Base-by-base conservation (phyloP, 345 rosid genomes). In the Eucalyptus tenuipes region DNA sequence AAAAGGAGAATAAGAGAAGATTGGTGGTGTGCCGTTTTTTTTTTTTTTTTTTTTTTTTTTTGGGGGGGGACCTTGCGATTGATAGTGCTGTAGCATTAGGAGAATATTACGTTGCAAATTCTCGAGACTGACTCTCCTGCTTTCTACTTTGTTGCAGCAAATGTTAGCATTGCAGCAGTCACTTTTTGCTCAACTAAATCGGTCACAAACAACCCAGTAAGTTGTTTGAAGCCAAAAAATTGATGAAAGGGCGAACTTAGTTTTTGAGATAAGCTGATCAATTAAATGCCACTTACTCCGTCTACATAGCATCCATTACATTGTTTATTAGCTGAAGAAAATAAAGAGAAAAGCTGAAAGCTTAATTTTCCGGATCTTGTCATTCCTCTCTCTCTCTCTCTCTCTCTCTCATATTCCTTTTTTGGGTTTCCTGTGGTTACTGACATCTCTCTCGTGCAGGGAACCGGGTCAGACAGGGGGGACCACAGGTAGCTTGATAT, bases 111-210 rank as follows among this genome's bases (percentile, higher is more conserved):
- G 29, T 88, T 27, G 45, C 88, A 55, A 86, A 40, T 47, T 68
- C 40, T 37, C 2, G 24, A 18, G 49, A 79, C 37, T 75, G n/a
- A 16, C 57, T 85, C 31, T 49, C 49, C 49, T 81, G 45, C 66
- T 87, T 87, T 91, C 86, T 87, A 16, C 33, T 91, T 88, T 86
- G 80, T 40, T 90, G 91, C 91, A 95, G 96, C 94, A 93, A 93
- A 92, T 95, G 95, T 91, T 93, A 88, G 48, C 93, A 68, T 45
- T 95, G 87, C 97, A 97, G 93, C 97, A 95, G 88, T 90, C 98
- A 59, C 87, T 97, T 88, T n/a, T 94, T 61, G 93, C 97, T 89
- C 99, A 94, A 91, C 93, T 90, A 49, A 94, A 93, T 61, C 95
- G 89, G 91, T 93, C 91, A 91, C 95, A 94, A 55, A 87, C 96